These are phyloP conservation scores for Pisolithus orientalis DNA, from an alignment of 768 basidiomycete species.

Conservation along the genomic window DNA sequence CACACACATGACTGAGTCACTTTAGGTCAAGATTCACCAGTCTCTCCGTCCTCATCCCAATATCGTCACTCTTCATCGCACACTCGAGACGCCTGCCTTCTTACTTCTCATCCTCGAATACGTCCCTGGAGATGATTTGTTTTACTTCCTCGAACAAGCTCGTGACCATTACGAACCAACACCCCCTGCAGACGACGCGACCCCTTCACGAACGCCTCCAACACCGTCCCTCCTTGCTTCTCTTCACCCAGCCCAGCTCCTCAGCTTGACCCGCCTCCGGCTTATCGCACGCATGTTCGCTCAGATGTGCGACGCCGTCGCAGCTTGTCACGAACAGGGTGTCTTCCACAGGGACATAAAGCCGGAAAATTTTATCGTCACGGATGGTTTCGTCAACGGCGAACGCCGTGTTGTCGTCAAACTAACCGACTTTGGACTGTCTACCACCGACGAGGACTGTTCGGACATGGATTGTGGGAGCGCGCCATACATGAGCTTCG, in stretches of 20 bases:
- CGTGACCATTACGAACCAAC: slow-evolving; percentile 75
- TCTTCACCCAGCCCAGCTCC: slow-evolving; percentile 69
- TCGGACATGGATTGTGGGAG: slow-evolving; percentile 98
- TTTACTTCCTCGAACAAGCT: slow-evolving; percentile 96
- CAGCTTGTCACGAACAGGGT: slow-evolving; percentile 83
- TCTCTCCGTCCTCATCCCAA: slow-evolving; percentile 85
- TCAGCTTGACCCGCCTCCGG: slow-evolving; percentile 82
- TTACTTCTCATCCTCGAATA: slow-evolving; percentile 91
- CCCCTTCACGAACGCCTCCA: slow-evolving; percentile 70
- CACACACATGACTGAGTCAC: slow-evolving; percentile 7
- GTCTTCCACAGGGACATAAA: slow-evolving; percentile 98
- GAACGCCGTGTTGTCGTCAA: slow-evolving; percentile 94
- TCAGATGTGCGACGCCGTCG: slow-evolving; percentile 98
- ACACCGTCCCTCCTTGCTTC: slow-evolving; percentile 89
- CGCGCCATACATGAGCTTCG: slow-evolving; percentile 98
- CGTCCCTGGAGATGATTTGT: slow-evolving; percentile 95
- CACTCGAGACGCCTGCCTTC: slow-evolving; percentile 87
- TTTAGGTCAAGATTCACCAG: slow-evolving; percentile 88
- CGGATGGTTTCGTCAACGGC: slow-evolving; percentile 62
- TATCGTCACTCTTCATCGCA: slow-evolving; percentile 91
- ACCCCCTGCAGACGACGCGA: slow-evolving; percentile 14
- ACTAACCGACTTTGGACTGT: slow-evolving; percentile 93
- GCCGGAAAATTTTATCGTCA: slow-evolving; percentile 97
- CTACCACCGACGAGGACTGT: slow-evolving; percentile 81
- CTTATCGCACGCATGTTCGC: slow-evolving; percentile 96